phyloP scores from a whole-genome alignment of 2,329 filamentous ascomycete genomes.

The Colletotrichum gigasporum region DNA sequence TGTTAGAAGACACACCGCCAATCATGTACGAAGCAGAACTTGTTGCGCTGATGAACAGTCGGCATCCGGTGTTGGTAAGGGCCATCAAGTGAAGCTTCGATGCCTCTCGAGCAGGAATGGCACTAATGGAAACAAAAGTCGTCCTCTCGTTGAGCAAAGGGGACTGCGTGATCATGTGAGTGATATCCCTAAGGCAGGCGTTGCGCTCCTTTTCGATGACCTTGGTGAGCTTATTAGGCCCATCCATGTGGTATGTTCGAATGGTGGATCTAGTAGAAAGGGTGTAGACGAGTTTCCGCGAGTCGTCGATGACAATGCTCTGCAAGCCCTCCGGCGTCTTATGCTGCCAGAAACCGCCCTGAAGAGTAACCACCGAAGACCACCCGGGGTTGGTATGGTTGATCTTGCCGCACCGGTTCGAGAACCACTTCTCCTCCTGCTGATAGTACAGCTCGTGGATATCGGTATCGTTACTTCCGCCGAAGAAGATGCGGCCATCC shows the following conservation, averaged over 20 bases:
- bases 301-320: constrained; percentile 89
- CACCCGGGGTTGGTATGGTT: constrained; percentile 85
- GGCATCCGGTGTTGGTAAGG: constrained; percentile 87
- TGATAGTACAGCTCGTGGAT: constrained; percentile 96
- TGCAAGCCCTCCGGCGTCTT: constrained; percentile 71
- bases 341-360: constrained; percentile 59
- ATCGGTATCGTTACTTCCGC: constrained; percentile 81
- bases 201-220: constrained; percentile 73
- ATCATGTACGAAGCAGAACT: constrained; percentile 76
- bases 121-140: constrained; percentile 83
- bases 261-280: constrained; percentile 90
- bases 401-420: constrained; percentile 84
- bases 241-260: constrained; percentile 87
- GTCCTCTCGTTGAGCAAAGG: constrained; percentile 75
- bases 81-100: constrained; percentile 89
- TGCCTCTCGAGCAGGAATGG: constrained; percentile 82
- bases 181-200: constrained; percentile 75
- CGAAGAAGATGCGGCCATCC: constrained; percentile 93
- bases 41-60: constrained; percentile 91
- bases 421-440: constrained; percentile 97
- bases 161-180: constrained; percentile 83
- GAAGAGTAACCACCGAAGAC: constrained; percentile 67
- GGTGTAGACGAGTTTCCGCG: constrained; percentile 87
- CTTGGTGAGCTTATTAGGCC: constrained; percentile 66
- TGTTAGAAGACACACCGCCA: constrained; percentile 66